Evolutionary conservation across 768 basidiomycete species (phyloP), one percentile per base, ranked within the genome.

Genomic region (Lactarius deliciosus): DNA sequence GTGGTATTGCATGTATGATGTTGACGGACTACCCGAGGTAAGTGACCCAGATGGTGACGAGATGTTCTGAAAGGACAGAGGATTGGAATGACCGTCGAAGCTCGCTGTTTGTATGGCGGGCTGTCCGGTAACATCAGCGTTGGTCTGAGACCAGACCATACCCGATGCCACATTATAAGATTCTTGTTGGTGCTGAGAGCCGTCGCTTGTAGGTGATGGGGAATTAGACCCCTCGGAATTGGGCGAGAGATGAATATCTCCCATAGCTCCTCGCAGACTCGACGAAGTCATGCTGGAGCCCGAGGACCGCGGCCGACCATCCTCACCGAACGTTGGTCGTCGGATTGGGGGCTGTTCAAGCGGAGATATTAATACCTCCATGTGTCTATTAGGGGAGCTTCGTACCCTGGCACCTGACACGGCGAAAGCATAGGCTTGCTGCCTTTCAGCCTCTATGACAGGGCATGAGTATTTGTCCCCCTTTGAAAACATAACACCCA

Each of bases 211-310:
- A 57, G 68, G 43, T 70, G 76, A 68, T 61, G 75, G 65, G 64
- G 76, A 70, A 64, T 70, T 67, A 66, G 73, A 69, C 73, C 77
- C 59, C 73, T 66, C 34, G 71, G 72, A 68, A 34, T 77, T 78
- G 10, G 77, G 76, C 16, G 77, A 77, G 45, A 81, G 73, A 74
- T 79, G 76, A 32, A 79, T 66, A 59, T 87, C 85, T 59, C 85
- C 86, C 76, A 90, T 84, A 30, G 89, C 87, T 64, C 86, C 86
- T 32, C 83, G 84, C 64, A 91, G 77, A 69, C 79, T 81, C 50
- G 81, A 83, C 1, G 79, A 76, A 10, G 76, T 70, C 62, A 80
- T 83, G 58, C 81, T 81, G 0, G 85, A 81, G 22, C 78, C 75
- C 56, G 78, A 75, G 38, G 79, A 75, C 61, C 76, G 75, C 65